Conservation (phyloP, 2,329 filamentous ascomycete species). For the Pseudogymnoascus sp. region DNA sequence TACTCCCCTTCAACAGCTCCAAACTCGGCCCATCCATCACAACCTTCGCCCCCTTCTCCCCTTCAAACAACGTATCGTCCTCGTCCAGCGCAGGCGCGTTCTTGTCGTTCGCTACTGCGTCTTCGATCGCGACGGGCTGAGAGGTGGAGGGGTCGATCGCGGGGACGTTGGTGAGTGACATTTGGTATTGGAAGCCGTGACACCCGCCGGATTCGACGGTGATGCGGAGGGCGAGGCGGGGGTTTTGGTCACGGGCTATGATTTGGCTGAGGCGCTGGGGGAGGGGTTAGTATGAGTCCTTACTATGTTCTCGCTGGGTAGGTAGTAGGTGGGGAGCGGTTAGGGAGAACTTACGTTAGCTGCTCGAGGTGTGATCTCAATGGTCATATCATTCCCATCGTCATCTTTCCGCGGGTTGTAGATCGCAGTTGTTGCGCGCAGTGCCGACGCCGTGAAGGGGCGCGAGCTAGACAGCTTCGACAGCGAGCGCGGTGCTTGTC, state of each 20-base stretch:
- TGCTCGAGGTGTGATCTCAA: slow-evolving; percentile 78
- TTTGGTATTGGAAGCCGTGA: slow-evolving; percentile 95
- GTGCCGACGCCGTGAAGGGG: slow-evolving; percentile 19
- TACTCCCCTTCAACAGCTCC: slow-evolving; percentile 84
- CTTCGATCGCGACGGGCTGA: neutral
- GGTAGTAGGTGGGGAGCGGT: no score
- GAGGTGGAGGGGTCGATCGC: slow-evolving; percentile 24
- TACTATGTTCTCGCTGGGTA: neutral
- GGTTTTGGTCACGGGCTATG: slow-evolving; percentile 63
- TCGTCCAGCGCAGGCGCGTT: slow-evolving; percentile 46
- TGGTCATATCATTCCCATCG: slow-evolving; percentile 71
- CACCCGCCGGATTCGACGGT: slow-evolving; percentile 90
- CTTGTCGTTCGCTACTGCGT: slow-evolving; percentile 18
- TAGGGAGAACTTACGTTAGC: slow-evolving; percentile 49
- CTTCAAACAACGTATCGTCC: slow-evolving; percentile 81
- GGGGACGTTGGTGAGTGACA: slow-evolving; percentile 67
- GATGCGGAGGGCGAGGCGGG: slow-evolving; percentile 77
- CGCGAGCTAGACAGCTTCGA: slow-evolving; percentile 10
- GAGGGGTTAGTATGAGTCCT: neutral
- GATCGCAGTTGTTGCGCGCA: slow-evolving; percentile 38
- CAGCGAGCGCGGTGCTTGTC: neutral
- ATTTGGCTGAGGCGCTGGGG: slow-evolving; percentile 44
- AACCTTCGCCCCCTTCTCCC: slow-evolving; percentile 60
- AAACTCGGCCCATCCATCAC: slow-evolving; percentile 83
- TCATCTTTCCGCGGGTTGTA: slow-evolving; percentile 72